Base-by-base conservation (phyloP, 257 asterid genomes). In the Cynanchum wilfordii region DNA sequence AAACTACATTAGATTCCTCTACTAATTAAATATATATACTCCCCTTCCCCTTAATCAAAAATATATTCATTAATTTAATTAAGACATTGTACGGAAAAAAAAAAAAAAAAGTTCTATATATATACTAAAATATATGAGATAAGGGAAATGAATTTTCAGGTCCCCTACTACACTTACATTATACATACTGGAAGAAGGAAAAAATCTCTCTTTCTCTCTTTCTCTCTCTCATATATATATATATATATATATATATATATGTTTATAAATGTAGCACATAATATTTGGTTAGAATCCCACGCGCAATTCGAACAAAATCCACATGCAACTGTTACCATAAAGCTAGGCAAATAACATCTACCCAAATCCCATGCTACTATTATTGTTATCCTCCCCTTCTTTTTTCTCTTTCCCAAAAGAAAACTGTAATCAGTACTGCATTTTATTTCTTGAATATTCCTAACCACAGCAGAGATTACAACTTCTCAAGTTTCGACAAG, bases 251-350 rank as follows among this genome's bases (percentile, higher is more conserved):
- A 2, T 33, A 33, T 33, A 3, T 33, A 33, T 33, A 33, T 33
- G 5, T 33, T 33, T 27, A 12, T 63, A 17, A 33, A 63, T 63
- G 47, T 33, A 42, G 47, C 47, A 20, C 27, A 19, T 8, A 11
- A 64, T 64, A 7, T 64, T 36, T 36, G 69, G 40, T 64, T 20
- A 36, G 50, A 19, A 63, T 19, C 20, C 25, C 47, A 36, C 24
- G 49, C 25, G 27, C n/a, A 64, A 17, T 36, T 64, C 50, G 69
- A 64, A 64, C 27, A 64, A 64, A 64, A 64, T 36, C 49, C 69
- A 64, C 69, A 64, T 64, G 69, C 69, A 64, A 64, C 49, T 64
- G 69, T 64, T 64, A 33, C 50, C 69, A 36, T 36, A 64, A 64
- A 64, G 69, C 27, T 9, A 36, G 69, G 69, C 69, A 64, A 16